Evolutionary conservation across 768 basidiomycete species (phyloP).

Genomic region (Xerocomus potaroensis): DNA sequence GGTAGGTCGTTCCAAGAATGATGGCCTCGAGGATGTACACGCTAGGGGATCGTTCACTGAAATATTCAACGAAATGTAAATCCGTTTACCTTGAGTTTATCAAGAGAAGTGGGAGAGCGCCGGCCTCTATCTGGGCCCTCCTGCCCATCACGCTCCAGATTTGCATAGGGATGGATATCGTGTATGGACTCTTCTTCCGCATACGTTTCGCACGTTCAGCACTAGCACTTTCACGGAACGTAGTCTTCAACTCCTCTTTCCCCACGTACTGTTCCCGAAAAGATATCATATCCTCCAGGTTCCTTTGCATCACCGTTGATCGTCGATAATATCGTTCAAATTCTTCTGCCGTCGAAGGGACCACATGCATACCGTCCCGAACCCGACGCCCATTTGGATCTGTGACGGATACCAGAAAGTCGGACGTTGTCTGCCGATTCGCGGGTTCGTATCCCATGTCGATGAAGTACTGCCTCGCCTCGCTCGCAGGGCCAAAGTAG

Average conservation of each 20-base stretch:
- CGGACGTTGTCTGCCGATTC: conserved; percentile 55
- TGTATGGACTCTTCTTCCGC: conserved; percentile 43
- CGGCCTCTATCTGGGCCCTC: conserved; percentile 43
- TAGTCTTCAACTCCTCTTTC: conserved; percentile 36
- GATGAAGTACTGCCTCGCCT: conserved; percentile 54
- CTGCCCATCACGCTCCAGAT: conserved; percentile 44
- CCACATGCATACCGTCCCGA: conserved; percentile 28
- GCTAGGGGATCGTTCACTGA: conserved; percentile 25
- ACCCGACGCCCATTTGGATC: conserved; percentile 58
- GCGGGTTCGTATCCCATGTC: conserved; percentile 50
- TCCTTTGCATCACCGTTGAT: conserved; percentile 38
- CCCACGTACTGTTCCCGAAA: conserved; percentile 47
- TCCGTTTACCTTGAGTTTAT: conserved; percentile 25
- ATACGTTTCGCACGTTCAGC: conserved; percentile 51
- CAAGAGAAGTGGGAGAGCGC: conserved; percentile 34
- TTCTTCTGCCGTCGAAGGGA: conserved; percentile 48
- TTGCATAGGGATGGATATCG: conserved; percentile 46
- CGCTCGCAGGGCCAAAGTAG: conserved; percentile 51
- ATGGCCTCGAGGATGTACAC: conserved; percentile 32
- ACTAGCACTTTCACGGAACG: conserved; percentile 46
- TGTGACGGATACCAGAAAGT: conserved; percentile 58
- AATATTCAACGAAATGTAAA: background rate
- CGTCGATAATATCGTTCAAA: conserved; percentile 47
- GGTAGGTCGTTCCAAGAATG: conserved; percentile 41
- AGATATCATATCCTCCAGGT: conserved; percentile 43